Evolutionary conservation across 768 basidiomycete species (phyloP), one percentile per base, ranked within the genome.

Genomic region (Tricholomella constricta): DNA sequence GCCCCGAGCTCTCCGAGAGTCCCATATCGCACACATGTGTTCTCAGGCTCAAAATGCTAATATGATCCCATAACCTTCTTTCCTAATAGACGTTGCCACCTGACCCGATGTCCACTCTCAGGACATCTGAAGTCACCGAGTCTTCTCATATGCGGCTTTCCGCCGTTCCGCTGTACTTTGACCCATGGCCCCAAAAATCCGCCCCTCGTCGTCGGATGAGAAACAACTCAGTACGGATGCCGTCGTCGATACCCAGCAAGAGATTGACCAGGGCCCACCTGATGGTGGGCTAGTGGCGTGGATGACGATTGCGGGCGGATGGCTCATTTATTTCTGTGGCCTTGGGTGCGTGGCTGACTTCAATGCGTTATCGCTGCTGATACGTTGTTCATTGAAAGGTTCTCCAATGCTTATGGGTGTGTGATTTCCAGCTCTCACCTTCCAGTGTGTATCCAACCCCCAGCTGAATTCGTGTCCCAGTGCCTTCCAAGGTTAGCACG

Each of bases 341-440:
- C 51, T 60, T 27, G 58, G 57, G 57, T 55, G 7, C 17, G 48
- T 38, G 11, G 36, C 15, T n/a, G n/a, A n/a, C n/a, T n/a, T n/a
- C n/a, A n/a, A n/a, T n/a, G n/a, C n/a, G n/a, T n/a, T n/a, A n/a
- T n/a, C n/a, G n/a, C n/a, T n/a, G n/a, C n/a, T n/a, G n/a, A n/a
- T n/a, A n/a, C n/a, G n/a, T n/a, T n/a, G n/a, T n/a, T n/a, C n/a
- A n/a, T n/a, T 14, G 17, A 2, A 12, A 60, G 58, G 19, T 60
- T 60, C 26, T 60, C 57, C 37, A 60, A 60, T 42, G 40, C 58
- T 5, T 60, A 56, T 42, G 58, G 58, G 58, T 60, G 22, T 11
- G 52, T 29, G 2, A 6, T 31, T 12, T 15, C 10, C 6, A 43
- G 25, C 32, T 29, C 1, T 41, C 6, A 14, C 6, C 14, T 14